Evolutionary conservation across 1,139 yeast species (phyloP), one percentile per base, ranked within the genome.

Genomic region (Pichia sp.): DNA sequence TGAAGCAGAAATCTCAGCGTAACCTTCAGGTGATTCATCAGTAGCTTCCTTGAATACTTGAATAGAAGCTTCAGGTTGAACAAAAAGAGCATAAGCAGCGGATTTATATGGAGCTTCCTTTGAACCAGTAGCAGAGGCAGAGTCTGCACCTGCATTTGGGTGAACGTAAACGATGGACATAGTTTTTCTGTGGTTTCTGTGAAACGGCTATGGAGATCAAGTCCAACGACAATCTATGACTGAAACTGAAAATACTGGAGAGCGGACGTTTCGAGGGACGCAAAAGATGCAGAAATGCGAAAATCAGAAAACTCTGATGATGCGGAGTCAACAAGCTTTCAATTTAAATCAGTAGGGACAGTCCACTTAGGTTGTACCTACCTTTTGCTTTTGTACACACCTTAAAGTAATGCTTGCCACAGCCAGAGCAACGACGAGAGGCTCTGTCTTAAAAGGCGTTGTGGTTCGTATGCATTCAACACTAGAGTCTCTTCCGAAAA

Each of bases 1-100:
- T 39, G 94, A 79, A 4, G 96, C 88, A n/a, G 91, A 72, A 56
- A 93, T 88, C 55, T 83, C 91, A 51, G 69, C 74, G 61, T 76
- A 93, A 30, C 63, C 79, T 46, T 71, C 73, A 45, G 68, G 72
- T 11, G 66, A 54, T 47, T 77, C 88, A 42, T 74, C 82, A 7
- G 43, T 44, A 28, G 67, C 68, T 48, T 75, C 77, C 62, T 85
- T 85, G 66, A 69, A 78, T 32, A 84, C 77, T 28, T 73, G 67
- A 32, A 86, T 61, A 15, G 38, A 39, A 12, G 39, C 78, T 11
- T 51, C 57, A 17, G 77, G 70, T 38, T 64, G 59, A 32, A 64
- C 59, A 56, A 64, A 86, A 35, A 84, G 58, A 4, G 97, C 98
- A 60, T 63, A 91, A 1, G 97, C 95, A 20, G 97, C 69, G 10